A percentile compares a stretch with the other conserved stretches of the same genome.
phyloP scores from a whole-genome alignment of 2,329 filamentous ascomycete genomes.

The Scorias spongiosa region DNA sequence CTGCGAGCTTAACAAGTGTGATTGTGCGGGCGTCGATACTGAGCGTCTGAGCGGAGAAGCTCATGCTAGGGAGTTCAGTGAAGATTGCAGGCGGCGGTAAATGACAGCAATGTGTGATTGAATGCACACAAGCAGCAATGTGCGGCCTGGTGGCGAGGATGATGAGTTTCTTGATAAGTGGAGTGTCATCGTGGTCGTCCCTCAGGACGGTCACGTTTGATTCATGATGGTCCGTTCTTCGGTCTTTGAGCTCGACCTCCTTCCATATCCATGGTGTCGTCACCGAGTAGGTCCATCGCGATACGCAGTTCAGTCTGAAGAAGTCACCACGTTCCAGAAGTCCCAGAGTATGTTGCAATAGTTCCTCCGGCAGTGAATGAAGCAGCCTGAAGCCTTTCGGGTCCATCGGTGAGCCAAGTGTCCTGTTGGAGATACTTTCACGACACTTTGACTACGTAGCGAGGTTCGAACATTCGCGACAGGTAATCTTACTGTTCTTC shows the following conservation, averaged over 20 bases:
- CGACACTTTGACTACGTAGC: too few species aligned
- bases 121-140: slow-evolving; percentile 28
- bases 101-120: slow-evolving; percentile 31
- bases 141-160: slow-evolving; percentile 26
- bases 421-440: too few species aligned
- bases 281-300: slow-evolving; percentile 20
- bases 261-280: slow-evolving; percentile 26
- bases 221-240: slow-evolving; percentile 14
- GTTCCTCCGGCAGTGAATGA: slow-evolving; percentile 24
- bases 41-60: slow-evolving; percentile 25
- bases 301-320: slow-evolving; percentile 19
- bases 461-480: too few species aligned
- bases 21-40: slow-evolving; percentile 26
- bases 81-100: slow-evolving; percentile 30
- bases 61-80: slow-evolving; percentile 24
- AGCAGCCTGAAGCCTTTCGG: slow-evolving; percentile 1
- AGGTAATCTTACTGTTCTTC: too few species aligned
- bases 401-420: too few species aligned
- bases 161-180: slow-evolving; percentile 27
- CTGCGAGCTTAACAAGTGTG: slow-evolving; percentile 23
- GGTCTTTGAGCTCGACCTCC: slow-evolving; percentile 26
- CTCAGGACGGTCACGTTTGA: slow-evolving; percentile 2
- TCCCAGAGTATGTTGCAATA: slow-evolving; percentile 25
- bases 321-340: slow-evolving; percentile 20
- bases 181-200: slow-evolving; percentile 27